Evolutionary conservation across 805 yeast species (phyloP).

Genomic region (Metschnikowia proteae): DNA sequence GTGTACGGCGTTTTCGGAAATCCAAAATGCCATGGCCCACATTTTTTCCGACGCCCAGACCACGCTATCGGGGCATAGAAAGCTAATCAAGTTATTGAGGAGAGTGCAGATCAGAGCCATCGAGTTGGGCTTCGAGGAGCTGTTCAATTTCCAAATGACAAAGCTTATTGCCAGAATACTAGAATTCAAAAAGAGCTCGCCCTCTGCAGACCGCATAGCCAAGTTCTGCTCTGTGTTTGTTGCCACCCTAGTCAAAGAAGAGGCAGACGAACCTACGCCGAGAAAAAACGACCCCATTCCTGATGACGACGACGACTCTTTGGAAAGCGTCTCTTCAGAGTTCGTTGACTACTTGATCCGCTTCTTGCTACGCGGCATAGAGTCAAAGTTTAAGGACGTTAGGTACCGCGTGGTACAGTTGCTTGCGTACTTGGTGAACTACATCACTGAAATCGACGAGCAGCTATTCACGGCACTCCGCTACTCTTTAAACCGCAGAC

Average conservation of each 20-base stretch:
- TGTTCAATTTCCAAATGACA: conserved; percentile 59
- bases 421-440: conserved; percentile 64
- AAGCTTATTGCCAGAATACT: conserved; percentile 61
- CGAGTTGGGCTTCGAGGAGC: conserved; percentile 49
- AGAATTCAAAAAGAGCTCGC: conserved; percentile 64
- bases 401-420: conserved; percentile 77
- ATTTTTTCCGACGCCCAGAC: conserved; percentile 79
- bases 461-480: conserved; percentile 62
- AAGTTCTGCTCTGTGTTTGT: conserved; percentile 63
- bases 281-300: conserved; percentile 6
- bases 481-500: conserved; percentile 56
- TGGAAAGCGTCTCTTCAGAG: conserved; percentile 38
- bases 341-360: conserved; percentile 60
- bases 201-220: conserved; percentile 71
- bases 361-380: conserved; percentile 73
- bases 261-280: conserved; percentile 20
- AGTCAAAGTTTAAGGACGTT: conserved; percentile 71
- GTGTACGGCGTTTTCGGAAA: conserved; percentile 7
- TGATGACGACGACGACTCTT: conserved; percentile 39
- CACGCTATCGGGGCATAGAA: conserved; percentile 71
- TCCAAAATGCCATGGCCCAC: conserved; percentile 47
- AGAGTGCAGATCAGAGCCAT: conserved; percentile 55
- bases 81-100: conserved; percentile 61
- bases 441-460: conserved; percentile 71
- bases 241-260: conserved; percentile 41